Conservation (phyloP, 345 rosid genomes). For the Limnanthes douglasii region DNA sequence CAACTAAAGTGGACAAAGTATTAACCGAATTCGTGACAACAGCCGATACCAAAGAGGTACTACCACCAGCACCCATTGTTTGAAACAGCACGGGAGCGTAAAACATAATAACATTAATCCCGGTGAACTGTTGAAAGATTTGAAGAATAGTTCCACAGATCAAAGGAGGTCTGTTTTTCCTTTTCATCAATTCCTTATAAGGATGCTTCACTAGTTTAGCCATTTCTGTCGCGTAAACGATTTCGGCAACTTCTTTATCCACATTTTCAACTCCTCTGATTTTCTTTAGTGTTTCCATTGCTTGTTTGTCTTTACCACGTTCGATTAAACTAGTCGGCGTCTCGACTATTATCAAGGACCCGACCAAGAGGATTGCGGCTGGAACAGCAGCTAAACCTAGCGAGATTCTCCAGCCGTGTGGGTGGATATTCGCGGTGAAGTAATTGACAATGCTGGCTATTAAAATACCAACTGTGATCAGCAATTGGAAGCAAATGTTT, state of each 20-base stretch:
- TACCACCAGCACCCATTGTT: constrained; percentile 15
- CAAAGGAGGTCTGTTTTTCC: constrained; percentile 29
- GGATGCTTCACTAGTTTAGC: constrained; percentile 28
- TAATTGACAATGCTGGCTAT: constrained; percentile 35
- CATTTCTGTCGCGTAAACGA: constrained; percentile 25
- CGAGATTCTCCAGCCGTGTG: constrained; percentile 53
- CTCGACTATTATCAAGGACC: constrained; percentile 45
- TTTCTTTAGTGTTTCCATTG: constrained; percentile 17
- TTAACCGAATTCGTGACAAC: constrained; percentile 16
- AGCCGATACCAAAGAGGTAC: constrained; percentile 10
- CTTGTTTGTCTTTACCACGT: constrained; percentile 30
- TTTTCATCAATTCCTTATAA: constrained; percentile 20
- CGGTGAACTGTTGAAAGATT: constrained; percentile 61
- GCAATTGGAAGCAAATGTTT: constrained; percentile 48
- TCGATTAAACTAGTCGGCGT: constrained; percentile 58
- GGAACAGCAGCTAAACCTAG: constrained; percentile 55
- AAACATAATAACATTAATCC: constrained; percentile 27
- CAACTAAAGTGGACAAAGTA: constrained; percentile 6
- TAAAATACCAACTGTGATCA: constrained; percentile 56
- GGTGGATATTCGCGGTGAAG: constrained; percentile 16
- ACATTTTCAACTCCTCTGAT: constrained; percentile 43
- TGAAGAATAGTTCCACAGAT: constrained; percentile 32
- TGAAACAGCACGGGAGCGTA: constrained; percentile 21
- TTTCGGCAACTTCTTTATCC: constrained; percentile 27
- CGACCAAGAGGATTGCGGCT: constrained; percentile 33